phyloP scores from a whole-genome alignment of 2,329 filamentous ascomycete species.

The Cladosporium oxysporum region DNA sequence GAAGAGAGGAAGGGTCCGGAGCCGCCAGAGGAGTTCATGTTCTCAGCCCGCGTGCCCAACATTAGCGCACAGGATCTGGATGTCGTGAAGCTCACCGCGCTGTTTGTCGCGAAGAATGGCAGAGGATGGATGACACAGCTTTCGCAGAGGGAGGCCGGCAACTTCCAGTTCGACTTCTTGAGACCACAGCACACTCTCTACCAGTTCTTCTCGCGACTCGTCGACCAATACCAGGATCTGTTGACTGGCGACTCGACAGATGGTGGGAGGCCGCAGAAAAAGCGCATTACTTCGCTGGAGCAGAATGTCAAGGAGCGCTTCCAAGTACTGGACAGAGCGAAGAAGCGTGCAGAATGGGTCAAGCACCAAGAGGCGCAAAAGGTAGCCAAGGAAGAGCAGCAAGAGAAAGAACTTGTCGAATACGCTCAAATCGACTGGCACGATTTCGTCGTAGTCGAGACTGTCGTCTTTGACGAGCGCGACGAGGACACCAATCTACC shows the following conservation, averaged over 20 bases:
- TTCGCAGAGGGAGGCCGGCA: constrained; percentile 83
- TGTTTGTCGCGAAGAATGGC: constrained; percentile 91
- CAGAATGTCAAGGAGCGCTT: constrained; percentile 77
- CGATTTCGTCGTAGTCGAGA: constrained; percentile 94
- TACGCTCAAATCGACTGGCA: constrained; percentile 96
- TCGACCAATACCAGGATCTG: constrained; percentile 89
- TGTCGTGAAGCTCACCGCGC: constrained; percentile 72
- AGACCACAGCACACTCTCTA: constrained; percentile 94
- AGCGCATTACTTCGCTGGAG: constrained; percentile 71
- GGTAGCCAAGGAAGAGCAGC: constrained; percentile 83
- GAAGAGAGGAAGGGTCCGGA: constrained; percentile 74
- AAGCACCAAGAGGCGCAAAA: constrained; percentile 84
- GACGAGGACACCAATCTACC: constrained; percentile 87
- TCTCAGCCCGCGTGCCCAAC: constrained; percentile 94
- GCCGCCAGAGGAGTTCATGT: constrained; percentile 83
- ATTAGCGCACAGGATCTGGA: constrained; percentile 92
- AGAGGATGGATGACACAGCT: constrained; percentile 88
- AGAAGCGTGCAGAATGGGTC: constrained; percentile 82
- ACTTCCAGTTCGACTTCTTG: constrained; percentile 95
- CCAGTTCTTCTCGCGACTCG: constrained; percentile 88
- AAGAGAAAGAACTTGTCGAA: constrained; percentile 73
- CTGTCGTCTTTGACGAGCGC: constrained; percentile 84
- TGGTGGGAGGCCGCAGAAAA: constrained; percentile 70
- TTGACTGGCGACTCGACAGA: constrained; percentile 68
- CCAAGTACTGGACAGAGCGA: constrained; percentile 75